Conservation (phyloP, 768 basidiomycete species). For the Neoboletus subvelutipes region DNA sequence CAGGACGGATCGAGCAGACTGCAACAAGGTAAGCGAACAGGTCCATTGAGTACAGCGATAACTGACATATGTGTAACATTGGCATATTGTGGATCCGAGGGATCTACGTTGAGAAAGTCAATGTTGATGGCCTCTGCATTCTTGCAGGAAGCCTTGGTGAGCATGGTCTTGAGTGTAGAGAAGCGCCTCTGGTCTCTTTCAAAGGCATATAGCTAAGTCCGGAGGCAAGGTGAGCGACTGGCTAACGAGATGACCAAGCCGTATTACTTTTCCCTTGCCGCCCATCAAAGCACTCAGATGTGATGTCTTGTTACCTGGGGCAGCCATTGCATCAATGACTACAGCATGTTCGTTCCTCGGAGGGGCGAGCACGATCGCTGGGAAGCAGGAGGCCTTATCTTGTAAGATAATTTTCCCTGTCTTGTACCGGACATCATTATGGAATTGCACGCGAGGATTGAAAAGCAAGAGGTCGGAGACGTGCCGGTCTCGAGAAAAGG, state of each 20-base stretch:
- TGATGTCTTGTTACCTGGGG: conserved; percentile 97
- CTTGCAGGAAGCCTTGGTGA: conserved; percentile 75
- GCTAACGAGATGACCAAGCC: background rate
- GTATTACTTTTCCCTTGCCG: conserved; percentile 70
- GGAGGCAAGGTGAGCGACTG: background rate
- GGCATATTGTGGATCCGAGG: conserved; percentile 58
- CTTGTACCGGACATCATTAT: conserved; percentile 69
- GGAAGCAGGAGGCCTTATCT: conserved; percentile 98
- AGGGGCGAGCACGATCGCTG: conserved; percentile 82
- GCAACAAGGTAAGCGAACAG: background rate
- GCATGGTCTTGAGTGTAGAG: conserved; percentile 81
- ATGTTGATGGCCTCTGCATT: conserved; percentile 75
- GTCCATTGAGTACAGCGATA: background rate
- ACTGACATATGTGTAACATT: conserved; percentile 85
- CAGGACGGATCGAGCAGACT: conserved; percentile 96
- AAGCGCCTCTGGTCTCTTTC: conserved; percentile 85
- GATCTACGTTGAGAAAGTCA: conserved; percentile 85
- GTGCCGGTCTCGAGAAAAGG: conserved; percentile 75
- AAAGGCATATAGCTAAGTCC: conserved; percentile 75
- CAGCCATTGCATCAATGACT: conserved; percentile 93
- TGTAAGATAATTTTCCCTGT: conserved; percentile 87
- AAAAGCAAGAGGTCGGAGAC: conserved; percentile 82
- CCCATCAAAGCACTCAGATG: conserved; percentile 88
- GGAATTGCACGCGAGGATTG: conserved; percentile 62
- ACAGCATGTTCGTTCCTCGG: conserved; percentile 48